phyloP scores from a whole-genome alignment of 129 eudicot genomes.

The Centrapalus pauciflorus region DNA sequence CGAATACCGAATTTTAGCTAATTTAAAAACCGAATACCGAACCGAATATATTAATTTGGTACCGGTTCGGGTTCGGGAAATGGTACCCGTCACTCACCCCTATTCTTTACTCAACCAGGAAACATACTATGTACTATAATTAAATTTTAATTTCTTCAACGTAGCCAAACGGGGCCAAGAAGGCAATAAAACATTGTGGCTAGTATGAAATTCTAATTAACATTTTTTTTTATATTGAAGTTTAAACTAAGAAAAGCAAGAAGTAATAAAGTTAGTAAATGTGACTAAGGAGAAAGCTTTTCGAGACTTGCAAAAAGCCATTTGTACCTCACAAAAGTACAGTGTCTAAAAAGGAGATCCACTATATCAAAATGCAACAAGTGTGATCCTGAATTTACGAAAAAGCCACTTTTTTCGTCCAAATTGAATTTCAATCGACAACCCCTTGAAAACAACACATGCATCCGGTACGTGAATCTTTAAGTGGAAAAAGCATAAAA shows the following conservation, averaged over 20 bases:
- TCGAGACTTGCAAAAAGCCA: neutral
- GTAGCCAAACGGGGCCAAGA: too few relatives aligned
- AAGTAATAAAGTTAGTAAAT: neutral
- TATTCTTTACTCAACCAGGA: too few relatives aligned
- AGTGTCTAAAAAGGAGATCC: neutral
- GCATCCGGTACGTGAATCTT: constrained; percentile 7
- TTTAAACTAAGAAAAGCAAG: neutral
- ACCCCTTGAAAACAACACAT: neutral
- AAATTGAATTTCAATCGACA: neutral
- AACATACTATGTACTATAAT: too few relatives aligned
- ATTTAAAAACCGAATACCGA: too few relatives aligned
- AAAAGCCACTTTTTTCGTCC: constrained; percentile 11
- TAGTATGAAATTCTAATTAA: constrained; percentile 4
- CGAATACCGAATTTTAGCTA: too few relatives aligned
- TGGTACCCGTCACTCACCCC: too few relatives aligned
- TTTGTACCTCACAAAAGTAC: constrained; percentile 18
- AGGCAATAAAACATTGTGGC: too few relatives aligned
- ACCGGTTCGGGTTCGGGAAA: too few relatives aligned
- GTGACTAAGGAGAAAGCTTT: neutral
- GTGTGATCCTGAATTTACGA: constrained; percentile 12
- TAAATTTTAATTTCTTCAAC: too few relatives aligned
- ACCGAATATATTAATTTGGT: too few relatives aligned
- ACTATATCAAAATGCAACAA: constrained; percentile 9
- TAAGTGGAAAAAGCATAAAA: neutral
- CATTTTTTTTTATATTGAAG: neutral